phyloP scores from a whole-genome alignment of 306 rosid genomes.

The Citrullus mucosospermus region DNA sequence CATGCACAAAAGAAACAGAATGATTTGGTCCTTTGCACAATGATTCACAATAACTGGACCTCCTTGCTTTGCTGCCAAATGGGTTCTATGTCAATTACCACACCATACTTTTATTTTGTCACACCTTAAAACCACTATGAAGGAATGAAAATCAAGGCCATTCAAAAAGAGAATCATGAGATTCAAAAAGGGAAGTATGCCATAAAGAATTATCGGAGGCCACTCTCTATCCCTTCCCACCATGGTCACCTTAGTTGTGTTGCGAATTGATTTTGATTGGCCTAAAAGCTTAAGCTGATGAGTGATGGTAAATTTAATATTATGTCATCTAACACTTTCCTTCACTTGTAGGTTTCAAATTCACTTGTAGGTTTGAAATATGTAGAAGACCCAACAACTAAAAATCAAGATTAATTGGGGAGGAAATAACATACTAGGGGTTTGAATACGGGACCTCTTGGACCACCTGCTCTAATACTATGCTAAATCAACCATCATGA shows the following conservation, averaged over 20 bases:
- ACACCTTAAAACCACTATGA: neutral
- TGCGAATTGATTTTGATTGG: neutral
- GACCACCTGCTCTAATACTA: no score
- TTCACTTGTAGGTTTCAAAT: no score
- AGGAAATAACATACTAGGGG: no score
- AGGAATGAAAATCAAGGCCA: neutral
- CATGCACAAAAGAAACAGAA: neutral
- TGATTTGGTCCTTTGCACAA: constrained; percentile 1
- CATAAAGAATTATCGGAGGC: neutral
- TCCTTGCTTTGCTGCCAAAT: constrained; percentile 1
- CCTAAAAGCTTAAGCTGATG: no score
- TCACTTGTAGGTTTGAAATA: no score
- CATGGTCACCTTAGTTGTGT: neutral
- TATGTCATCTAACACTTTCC: no score
- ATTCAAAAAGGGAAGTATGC: neutral
- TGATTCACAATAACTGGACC: neutral
- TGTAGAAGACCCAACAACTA: no score
- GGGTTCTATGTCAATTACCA: constrained; percentile 6
- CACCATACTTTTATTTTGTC: neutral
- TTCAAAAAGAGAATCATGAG: neutral
- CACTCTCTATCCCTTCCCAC: neutral
- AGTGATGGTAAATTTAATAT: no score
- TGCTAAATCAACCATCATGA: no score
- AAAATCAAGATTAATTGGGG: no score
- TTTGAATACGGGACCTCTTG: no score